Evolutionary conservation across 257 asterid genomes (phyloP), one percentile per base, ranked within the genome.

Genomic region (Echites panduratus): DNA sequence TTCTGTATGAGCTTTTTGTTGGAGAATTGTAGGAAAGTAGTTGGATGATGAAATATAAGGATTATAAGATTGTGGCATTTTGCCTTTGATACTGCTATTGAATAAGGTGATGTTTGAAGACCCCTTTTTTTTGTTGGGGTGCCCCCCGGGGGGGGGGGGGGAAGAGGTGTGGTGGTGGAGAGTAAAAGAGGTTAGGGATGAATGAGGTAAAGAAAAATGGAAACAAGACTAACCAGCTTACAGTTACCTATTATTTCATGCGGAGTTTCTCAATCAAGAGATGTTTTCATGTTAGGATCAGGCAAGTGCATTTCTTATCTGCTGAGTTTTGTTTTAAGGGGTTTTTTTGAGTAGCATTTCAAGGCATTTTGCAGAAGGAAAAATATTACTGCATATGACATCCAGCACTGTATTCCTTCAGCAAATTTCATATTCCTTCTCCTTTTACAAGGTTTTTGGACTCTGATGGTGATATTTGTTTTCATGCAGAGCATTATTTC

Each of bases 401-500:
- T 22, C 62, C 62, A 22, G 14, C 32, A 22, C 14, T 22, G 16
- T 22, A 56, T 22, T 56, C 12, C 35, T 24, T 56, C 16, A n/a
- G 35, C 44, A 32, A 32, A 32, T 32, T 27, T 24, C 16, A 26
- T 40, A 7, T 7, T 45, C 41, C 16, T 66, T 50, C 20, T 38
- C 16, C 2, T 45, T 74, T 9, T 38, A 8, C 12, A 26, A 2
- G 43, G 6, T 44, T 58, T 17, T 19, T 24, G 43, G 56, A 45
- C 43, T 29, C 41, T 59, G 45, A 72, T 44, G 48, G 40, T 11
- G 47, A 52, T 17, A 24, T 76, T 27, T 19, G 66, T 41, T 53
- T 70, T 65, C 38, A 7, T 29, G 73, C 63, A 71, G 76, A 44
- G 62, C 44, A 44, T 65, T 41, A 4, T 47, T 73, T n/a, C 35